Percentiles rank a stretch among this genome's conserved stretches.
phyloP scores from a whole-genome alignment of 2,329 filamentous ascomycete genomes.

The Cordyceps militaris region DNA sequence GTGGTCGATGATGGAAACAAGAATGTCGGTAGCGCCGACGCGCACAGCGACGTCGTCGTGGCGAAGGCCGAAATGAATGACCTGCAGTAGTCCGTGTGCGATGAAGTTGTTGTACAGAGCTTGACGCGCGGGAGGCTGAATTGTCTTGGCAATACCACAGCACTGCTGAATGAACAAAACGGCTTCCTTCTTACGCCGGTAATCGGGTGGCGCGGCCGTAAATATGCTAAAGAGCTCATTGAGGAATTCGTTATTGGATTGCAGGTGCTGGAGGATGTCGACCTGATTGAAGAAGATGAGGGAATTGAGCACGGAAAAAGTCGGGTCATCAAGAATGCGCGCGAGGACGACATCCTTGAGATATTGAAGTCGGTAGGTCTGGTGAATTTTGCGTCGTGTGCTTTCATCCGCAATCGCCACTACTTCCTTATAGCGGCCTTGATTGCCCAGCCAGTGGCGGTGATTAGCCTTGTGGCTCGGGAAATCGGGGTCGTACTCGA shows the following conservation, averaged over 20 bases:
- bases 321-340: constrained; percentile 92
- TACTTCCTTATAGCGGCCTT: constrained; percentile 91
- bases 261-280: constrained; percentile 93
- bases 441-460: constrained; percentile 81
- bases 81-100: constrained; percentile 73
- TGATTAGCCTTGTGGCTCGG: constrained; percentile 97
- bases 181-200: constrained; percentile 80
- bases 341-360: constrained; percentile 97
- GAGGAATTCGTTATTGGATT: constrained; percentile 69
- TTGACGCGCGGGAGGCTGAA: constrained; percentile 75
- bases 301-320: constrained; percentile 94
- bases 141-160: constrained; percentile 86
- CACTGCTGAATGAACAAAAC: constrained; percentile 97
- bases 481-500: constrained; percentile 98
- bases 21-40: constrained; percentile 86
- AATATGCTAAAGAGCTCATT: constrained; percentile 87
- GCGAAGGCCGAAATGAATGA: constrained; percentile 86
- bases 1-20: constrained; percentile 92
- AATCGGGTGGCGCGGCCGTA: constrained; percentile 53
- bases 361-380: constrained; percentile 92
- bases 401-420: constrained; percentile 79
- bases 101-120: constrained; percentile 88
- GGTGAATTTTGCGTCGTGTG: constrained; percentile 86
- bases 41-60: constrained; percentile 78
- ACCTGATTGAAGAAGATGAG: constrained; percentile 99